phyloP scores from a whole-genome alignment of 73 alveolate species.

The Tetrahymena malaccensis region DNA sequence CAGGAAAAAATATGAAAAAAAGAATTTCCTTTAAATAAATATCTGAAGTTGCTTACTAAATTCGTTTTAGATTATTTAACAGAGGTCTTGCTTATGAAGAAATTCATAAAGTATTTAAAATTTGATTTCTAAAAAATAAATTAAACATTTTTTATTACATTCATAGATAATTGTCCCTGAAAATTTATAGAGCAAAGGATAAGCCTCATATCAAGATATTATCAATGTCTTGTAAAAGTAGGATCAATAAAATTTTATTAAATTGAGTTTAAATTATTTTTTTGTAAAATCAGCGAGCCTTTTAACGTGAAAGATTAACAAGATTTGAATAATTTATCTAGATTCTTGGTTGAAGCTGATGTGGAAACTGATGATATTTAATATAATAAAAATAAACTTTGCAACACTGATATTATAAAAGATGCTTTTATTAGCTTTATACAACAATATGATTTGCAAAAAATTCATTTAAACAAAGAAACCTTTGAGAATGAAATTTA shows the following conservation, averaged over 20 bases:
- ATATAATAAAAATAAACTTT: background rate
- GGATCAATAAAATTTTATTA: background rate
- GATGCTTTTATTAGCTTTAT: background rate
- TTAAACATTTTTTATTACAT: background rate
- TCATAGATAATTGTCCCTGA: background rate
- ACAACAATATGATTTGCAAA: background rate
- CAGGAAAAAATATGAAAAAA: background rate
- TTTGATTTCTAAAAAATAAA: background rate
- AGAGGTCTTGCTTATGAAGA: background rate
- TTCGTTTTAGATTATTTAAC: background rate
- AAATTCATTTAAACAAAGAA: background rate
- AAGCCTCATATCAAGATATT: background rate
- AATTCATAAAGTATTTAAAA: background rate
- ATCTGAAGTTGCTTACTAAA: background rate
- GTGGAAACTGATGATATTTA: background rate
- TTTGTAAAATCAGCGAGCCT: background rate
- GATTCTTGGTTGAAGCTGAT: background rate
- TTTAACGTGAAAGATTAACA: background rate
- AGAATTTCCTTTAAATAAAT: background rate
- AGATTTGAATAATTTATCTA: background rate
- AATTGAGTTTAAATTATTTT: background rate
- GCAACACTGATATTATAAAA: background rate
- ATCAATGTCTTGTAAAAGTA: background rate
- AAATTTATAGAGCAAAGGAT: background rate
- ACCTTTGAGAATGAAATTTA: background rate